A percentile compares a stretch with the other conserved stretches of the same genome.
These are phyloP conservation scores for Kazachstania sp. DNA, from an alignment of 1,139 yeast species.

Conservation along the genomic window DNA sequence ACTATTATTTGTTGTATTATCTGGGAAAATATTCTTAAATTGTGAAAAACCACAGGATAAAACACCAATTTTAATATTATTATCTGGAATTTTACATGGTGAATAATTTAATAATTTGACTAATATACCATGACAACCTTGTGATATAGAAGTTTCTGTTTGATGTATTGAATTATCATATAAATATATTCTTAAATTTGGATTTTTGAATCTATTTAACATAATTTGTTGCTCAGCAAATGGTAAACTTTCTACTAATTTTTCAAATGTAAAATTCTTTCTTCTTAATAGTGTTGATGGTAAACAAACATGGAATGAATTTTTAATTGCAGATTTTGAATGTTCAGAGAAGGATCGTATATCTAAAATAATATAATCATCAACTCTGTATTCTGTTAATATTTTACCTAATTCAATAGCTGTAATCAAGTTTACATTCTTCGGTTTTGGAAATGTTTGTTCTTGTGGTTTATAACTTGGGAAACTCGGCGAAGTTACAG, in stretches of 20 bases:
- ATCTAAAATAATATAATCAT: slow-evolving; percentile 43
- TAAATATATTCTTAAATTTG: slow-evolving; percentile 26
- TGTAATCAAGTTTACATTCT: slow-evolving; percentile 14
- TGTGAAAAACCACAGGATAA: slow-evolving; percentile 32
- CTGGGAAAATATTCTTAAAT: slow-evolving; percentile 27
- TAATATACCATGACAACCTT: slow-evolving; percentile 40
- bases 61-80: slow-evolving; percentile 24
- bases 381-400: slow-evolving; percentile 3
- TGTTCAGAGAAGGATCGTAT: slow-evolving; percentile 64
- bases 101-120: slow-evolving; percentile 37
- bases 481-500: slow-evolving; percentile 4
- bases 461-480: slow-evolving; percentile 19
- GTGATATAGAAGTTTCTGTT: slow-evolving; percentile 30
- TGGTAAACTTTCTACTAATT: slow-evolving; percentile 32
- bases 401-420: slow-evolving; percentile 18
- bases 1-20: slow-evolving; percentile 10
- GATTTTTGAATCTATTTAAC: slow-evolving; percentile 13
- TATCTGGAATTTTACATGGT: neutral
- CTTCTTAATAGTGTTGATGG: slow-evolving; percentile 75
- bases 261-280: slow-evolving; percentile 50
- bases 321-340: slow-evolving; percentile 41
- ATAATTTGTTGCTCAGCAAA: slow-evolving; percentile 32
- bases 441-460: slow-evolving; percentile 19
- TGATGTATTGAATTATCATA: slow-evolving; percentile 31
- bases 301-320: slow-evolving; percentile 59